phyloP scores from a whole-genome alignment of 202 grass and related monocot genomes.

The Setaria viridis region DNA sequence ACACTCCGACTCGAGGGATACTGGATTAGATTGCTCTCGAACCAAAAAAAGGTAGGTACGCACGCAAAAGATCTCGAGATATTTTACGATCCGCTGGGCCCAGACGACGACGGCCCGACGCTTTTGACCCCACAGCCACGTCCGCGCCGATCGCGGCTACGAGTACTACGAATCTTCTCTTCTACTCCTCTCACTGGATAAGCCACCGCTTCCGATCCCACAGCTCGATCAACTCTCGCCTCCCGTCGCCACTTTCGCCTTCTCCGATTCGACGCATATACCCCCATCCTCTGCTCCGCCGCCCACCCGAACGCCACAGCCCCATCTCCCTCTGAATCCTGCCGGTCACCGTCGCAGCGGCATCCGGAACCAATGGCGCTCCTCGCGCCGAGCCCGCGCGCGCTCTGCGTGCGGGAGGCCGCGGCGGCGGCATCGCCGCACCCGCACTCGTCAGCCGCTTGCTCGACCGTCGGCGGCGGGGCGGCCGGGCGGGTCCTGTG shows the following conservation, averaged over 20 bases:
- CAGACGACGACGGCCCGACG: constrained; percentile 9
- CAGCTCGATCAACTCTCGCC: background rate
- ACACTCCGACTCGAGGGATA: too few species aligned
- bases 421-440: background rate
- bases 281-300: background rate
- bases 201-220: background rate
- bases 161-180: background rate
- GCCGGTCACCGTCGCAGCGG: background rate
- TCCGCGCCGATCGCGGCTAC: background rate
- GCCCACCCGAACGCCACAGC: background rate
- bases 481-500: background rate
- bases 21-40: too few species aligned
- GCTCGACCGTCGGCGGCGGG: constrained; percentile 40
- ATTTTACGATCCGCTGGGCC: constrained; percentile 6
- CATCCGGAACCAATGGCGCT: constrained; percentile 45
- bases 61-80: constrained; percentile 34
- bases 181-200: constrained; percentile 21
- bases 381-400: constrained; percentile 53
- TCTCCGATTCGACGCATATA: constrained; percentile 19
- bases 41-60: too few species aligned
- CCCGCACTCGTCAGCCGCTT: constrained; percentile 13
- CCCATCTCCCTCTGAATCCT: background rate
- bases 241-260: background rate
- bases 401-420: constrained; percentile 48
- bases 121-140: constrained; percentile 33